Base-by-base conservation (phyloP, 2,329 filamentous ascomycete species). In the Hypoxylon sp. region DNA sequence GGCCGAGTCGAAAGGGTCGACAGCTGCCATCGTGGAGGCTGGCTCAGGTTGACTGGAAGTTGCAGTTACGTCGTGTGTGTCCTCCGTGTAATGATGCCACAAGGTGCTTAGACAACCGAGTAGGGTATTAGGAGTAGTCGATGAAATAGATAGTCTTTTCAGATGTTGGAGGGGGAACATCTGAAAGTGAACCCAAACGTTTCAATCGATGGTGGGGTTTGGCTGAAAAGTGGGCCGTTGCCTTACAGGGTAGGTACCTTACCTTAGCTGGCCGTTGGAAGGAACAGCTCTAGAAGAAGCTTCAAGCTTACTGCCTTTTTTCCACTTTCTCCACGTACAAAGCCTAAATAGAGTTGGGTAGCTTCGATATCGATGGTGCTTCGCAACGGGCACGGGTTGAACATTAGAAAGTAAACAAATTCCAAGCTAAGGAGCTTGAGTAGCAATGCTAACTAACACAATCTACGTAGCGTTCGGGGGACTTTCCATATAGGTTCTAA, bases 1-100 rank as follows among this genome's bases (percentile, higher is more conserved):
- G 62, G 91, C 91, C 78, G 90, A 92, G 80, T 94, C 92, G 77
- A 91, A 92, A 6, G 90, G 89, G 75, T 92, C 90, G 75, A 85
- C 84, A 75, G 85, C 79, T 70, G 84, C 80, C 84, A 86, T 86
- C 27, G 51, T 73, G 21, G 55, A 55, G 27, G 42, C 39, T 59
- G 42, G 48, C n/a, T 53, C 31, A 31, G 24, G 42, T n/a, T 27
- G 56, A 31, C 46, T 29, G 39, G 17, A 10, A 1, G 47, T 17
- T 54, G 27, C 7, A 32, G 29, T 39, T 55, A 44, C 51, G 27
- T 68, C 47, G 2, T 21, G 10, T 21, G 35, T 47, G 8, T 67
- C 11, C 1, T 29, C 31, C 7, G 46, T 21, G 37, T 62, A 62
- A 37, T 47, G 24, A 32, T 62, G 32, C 64, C 53, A 70, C 47